These are phyloP conservation scores for Saccharomycopsis fibuligera DNA, from an alignment of 805 yeast genomes.

Conservation along the genomic window DNA sequence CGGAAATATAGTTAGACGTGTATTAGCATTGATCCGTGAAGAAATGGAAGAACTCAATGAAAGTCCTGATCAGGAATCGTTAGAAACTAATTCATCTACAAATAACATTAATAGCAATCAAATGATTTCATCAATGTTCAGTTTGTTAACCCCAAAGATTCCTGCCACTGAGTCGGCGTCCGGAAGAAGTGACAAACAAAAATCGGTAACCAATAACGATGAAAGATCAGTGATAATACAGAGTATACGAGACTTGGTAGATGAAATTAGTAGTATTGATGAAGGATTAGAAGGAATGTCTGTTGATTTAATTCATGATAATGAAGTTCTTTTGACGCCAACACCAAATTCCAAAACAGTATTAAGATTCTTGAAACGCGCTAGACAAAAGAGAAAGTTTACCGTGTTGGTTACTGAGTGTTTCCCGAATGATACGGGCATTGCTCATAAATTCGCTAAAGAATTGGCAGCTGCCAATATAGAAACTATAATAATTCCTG, in stretches of 20 bases:
- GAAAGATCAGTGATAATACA: conserved; percentile 82
- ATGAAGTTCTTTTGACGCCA: conserved; percentile 81
- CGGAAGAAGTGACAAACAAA: conserved; percentile 22
- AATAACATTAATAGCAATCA: conserved; percentile 25
- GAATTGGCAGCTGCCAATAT: conserved; percentile 78
- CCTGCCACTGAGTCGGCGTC: too few relatives aligned
- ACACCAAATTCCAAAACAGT: conserved; percentile 92
- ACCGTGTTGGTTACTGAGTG: conserved; percentile 89
- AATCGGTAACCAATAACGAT: conserved; percentile 35
- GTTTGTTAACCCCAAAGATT: conserved; percentile 47
- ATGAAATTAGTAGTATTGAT: conserved; percentile 82
- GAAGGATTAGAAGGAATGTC: conserved; percentile 90
- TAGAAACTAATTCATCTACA: not conserved
- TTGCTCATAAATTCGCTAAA: conserved; percentile 75
- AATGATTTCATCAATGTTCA: conserved; percentile 80
- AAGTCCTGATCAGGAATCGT: not conserved
- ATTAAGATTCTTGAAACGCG: conserved; percentile 75
- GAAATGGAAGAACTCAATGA: conserved; percentile 49
- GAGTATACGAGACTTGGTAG: conserved; percentile 86
- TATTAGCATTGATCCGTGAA: conserved; percentile 79
- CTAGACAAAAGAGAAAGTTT: conserved; percentile 83
- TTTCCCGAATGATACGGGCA: conserved; percentile 79
- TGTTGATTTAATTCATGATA: conserved; percentile 89
- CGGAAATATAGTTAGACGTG: conserved; percentile 88
- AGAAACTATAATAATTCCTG: conserved; percentile 88